Conservation (phyloP, 1,284 basidiomycete species). For the Cryptococcus depauperatus region DNA sequence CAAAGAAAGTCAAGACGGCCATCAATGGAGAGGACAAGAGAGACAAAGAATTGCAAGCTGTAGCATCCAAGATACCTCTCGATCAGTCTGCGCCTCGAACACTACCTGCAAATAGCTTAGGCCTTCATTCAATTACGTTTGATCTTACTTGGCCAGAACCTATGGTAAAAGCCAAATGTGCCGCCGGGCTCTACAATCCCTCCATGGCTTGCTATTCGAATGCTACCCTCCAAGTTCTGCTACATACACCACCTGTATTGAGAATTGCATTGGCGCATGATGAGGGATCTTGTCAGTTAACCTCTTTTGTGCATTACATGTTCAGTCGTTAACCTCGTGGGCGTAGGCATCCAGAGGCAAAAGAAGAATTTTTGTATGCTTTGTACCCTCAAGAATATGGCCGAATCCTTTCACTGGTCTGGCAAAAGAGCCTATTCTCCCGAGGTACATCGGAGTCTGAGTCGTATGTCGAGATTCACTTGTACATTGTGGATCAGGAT, state of each 20-base stretch:
- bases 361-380: slow-evolving; percentile 60
- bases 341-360: slow-evolving; percentile 11
- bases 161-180: slow-evolving; percentile 13
- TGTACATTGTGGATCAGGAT: not conserved
- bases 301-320: not conserved
- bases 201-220: slow-evolving; percentile 98
- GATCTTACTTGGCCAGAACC: slow-evolving; percentile 28
- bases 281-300: slow-evolving; percentile 47
- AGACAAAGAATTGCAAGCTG: slow-evolving; percentile 1
- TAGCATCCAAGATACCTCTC: not conserved
- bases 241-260: slow-evolving; percentile 88
- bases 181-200: slow-evolving; percentile 69
- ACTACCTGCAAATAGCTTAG: not conserved
- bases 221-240: slow-evolving; percentile 83
- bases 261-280: slow-evolving; percentile 58
- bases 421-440: slow-evolving; percentile 46
- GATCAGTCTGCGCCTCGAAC: not conserved
- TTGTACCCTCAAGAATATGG: slow-evolving; percentile 54
- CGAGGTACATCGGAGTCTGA: slow-evolving; percentile 58
- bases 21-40: not conserved
- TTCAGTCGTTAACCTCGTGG: slow-evolving; percentile 2
- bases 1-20: not conserved
- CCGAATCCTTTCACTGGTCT: slow-evolving; percentile 23
- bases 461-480: slow-evolving; percentile 51
- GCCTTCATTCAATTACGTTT: slow-evolving; percentile 11